Conservation (phyloP, 352 stramenopile species). For the Phytophthora agathidicida region DNA sequence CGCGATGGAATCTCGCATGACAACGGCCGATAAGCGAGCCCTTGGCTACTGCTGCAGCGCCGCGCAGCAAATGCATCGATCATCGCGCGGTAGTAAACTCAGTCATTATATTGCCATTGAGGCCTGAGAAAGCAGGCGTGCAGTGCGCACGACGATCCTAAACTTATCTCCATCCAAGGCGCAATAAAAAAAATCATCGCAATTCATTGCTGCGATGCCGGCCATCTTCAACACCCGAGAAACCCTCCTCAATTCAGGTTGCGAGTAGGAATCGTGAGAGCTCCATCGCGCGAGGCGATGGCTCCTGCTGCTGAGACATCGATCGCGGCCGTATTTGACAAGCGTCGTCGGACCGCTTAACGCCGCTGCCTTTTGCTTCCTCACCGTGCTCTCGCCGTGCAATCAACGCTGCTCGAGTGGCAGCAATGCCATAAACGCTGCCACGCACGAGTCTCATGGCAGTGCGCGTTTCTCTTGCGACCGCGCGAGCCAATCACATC, state of each 20-base stretch:
- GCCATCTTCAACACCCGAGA: not conserved
- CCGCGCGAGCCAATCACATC: constrained; percentile 2
- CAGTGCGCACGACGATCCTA: constrained; percentile 4
- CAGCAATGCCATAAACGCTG: constrained; percentile 4
- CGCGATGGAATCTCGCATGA: not conserved
- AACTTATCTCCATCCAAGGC: not conserved
- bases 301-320: constrained; percentile 8
- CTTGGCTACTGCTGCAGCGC: constrained; percentile 5
- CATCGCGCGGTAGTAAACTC: constrained; percentile 5
- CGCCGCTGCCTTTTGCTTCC: constrained; percentile 23
- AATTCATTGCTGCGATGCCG: too few species aligned
- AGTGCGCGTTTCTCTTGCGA: constrained; percentile 27
- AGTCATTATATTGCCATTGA: too few species aligned
- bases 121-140: not conserved
- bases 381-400: constrained; percentile 13
- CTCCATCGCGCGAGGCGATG: constrained; percentile 7
- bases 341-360: constrained; percentile 29
- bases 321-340: constrained; percentile 13
- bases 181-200: too few species aligned
- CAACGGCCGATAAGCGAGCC: not conserved
- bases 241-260: not conserved
- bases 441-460: not conserved
- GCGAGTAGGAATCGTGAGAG: constrained; percentile 2
- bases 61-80: not conserved
- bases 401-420: constrained; percentile 22